phyloP scores from a whole-genome alignment of 208 protist genomes.

The Leishmania tropica region DNA sequence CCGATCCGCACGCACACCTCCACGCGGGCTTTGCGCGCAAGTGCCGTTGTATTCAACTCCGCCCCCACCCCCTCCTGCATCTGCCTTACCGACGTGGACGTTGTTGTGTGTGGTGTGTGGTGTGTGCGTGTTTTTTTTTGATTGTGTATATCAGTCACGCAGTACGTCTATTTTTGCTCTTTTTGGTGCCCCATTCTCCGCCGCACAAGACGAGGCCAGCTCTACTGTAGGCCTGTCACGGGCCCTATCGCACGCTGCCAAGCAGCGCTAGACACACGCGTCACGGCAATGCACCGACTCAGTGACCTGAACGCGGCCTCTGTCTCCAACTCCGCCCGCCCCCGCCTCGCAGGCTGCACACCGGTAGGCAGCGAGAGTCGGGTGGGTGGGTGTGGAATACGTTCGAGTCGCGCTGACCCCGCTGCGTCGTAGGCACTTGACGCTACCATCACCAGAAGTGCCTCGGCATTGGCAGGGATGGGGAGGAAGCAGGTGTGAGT shows the following conservation, averaged over 20 bases:
- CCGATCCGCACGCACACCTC: neutral
- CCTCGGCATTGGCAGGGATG: too few relatives aligned
- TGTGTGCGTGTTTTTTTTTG: neutral
- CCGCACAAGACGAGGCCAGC: neutral
- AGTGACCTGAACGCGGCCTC: too few relatives aligned
- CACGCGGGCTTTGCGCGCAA: neutral
- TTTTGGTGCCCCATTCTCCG: neutral
- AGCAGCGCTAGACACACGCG: too few relatives aligned
- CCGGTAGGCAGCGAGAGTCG: too few relatives aligned
- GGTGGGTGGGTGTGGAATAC: too few relatives aligned
- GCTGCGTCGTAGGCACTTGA: neutral
- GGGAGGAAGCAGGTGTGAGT: too few relatives aligned
- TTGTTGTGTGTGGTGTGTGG: neutral
- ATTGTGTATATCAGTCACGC: neutral
- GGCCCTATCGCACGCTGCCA: too few relatives aligned
- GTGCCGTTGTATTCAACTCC: neutral
- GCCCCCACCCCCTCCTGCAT: neutral
- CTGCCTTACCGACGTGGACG: neutral
- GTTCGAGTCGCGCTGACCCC: neutral
- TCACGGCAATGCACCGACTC: too few relatives aligned
- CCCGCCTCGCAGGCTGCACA: too few relatives aligned
- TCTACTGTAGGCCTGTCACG: too few relatives aligned
- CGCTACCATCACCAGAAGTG: too few relatives aligned
- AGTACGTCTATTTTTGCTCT: neutral
- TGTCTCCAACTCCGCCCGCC: too few relatives aligned